Evolutionary conservation across 108 stramenopile genomes (phyloP), one percentile per base, ranked within the genome.

Genomic region (Nitzschia sp.): DNA sequence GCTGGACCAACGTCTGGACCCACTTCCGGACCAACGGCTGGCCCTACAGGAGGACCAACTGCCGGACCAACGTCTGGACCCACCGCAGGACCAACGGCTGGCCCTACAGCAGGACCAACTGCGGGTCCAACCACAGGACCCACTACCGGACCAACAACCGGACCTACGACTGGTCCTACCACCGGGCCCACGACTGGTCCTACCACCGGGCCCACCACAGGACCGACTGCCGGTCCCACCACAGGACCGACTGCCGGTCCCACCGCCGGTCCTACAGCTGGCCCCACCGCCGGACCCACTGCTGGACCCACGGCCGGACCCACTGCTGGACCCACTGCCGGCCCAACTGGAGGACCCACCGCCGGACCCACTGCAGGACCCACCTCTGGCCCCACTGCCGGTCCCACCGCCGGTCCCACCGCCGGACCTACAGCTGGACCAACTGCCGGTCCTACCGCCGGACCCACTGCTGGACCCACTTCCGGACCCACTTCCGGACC

Each of bases 291-390:
- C n/a, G 29, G 70, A 18, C 56, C 33, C 9, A 29, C 29, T 5
- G 23, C 46, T 19, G 38, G 64, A 5, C 34, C 27, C 21, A 29
- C 64, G 6, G 6, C 60, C 21, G 60, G 60, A 9, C 66, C 66
- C 30, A 54, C 66, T 18, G 1, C 49, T 54, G 66, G 66, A 33
- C 66, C 66, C 33, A 54, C 66, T 21, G 6, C 15, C 9, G 66
- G 66, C 9, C 66, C 66, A 24, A 54, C 53, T n/a, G 8, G 17
- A 5, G 66, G 53, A 54, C 66, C 66, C 3, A 54, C 66, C 5
- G 2, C 66, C 32, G 66, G 66, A 54, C 66, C 66, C 24, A 54
- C 59, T 5, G 2, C 35, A 2, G 66, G 66, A 71, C 71, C 57
- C 21, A 18, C 35, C 27, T 1, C 15, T 31, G 54, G 6, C 28